A percentile compares a stretch with the other conserved stretches of the same genome.
Evolutionary conservation across 2,329 filamentous ascomycete genomes (phyloP).

Genomic region (Corynespora cassiicola): DNA sequence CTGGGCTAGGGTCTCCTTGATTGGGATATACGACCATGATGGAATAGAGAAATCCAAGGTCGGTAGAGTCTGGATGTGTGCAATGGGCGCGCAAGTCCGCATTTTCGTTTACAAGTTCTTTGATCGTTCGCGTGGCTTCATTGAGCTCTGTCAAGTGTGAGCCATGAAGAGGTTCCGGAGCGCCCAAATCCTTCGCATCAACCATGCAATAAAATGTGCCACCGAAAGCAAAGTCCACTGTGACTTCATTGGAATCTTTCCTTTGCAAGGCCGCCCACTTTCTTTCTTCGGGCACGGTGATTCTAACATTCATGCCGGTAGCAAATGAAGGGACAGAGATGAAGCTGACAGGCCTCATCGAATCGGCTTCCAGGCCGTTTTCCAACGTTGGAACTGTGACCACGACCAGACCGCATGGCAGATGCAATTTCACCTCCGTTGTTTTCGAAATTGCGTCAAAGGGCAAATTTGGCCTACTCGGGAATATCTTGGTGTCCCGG

Average conservation of each 20-base stretch:
- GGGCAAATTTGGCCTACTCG: too few species aligned
- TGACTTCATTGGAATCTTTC: too few species aligned
- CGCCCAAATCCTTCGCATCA: constrained; percentile 47
- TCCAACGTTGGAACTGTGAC: constrained; percentile 48
- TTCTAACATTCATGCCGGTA: constrained; percentile 34
- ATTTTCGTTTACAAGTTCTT: constrained; percentile 29
- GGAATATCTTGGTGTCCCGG: too few species aligned
- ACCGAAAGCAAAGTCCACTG: constrained; percentile 53
- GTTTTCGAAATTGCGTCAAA: constrained; percentile 29
- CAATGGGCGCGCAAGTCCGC: constrained; percentile 25
- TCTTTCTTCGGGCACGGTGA: constrained; percentile 35
- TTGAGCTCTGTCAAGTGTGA: constrained; percentile 41
- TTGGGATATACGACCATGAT: constrained; percentile 48
- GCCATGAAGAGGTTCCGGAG: constrained; percentile 32
- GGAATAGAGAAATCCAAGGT: constrained; percentile 48
- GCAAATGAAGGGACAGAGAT: constrained; percentile 52
- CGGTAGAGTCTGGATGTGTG: constrained; percentile 38
- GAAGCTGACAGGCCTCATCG: constrained; percentile 48
- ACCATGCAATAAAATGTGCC: constrained; percentile 55
- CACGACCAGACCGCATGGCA: constrained; percentile 52
- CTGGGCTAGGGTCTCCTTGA: constrained; percentile 16
- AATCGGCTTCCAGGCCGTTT: constrained; percentile 41
- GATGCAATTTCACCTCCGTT: constrained; percentile 49
- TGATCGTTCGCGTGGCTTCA: constrained; percentile 41
- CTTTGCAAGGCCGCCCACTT: too few species aligned